Percentiles rank a stretch among this genome's conserved stretches.
These are phyloP conservation scores for Pontederia paniculata DNA, from an alignment of 176 grass and related monocot genomes.

Conservation along the genomic window DNA sequence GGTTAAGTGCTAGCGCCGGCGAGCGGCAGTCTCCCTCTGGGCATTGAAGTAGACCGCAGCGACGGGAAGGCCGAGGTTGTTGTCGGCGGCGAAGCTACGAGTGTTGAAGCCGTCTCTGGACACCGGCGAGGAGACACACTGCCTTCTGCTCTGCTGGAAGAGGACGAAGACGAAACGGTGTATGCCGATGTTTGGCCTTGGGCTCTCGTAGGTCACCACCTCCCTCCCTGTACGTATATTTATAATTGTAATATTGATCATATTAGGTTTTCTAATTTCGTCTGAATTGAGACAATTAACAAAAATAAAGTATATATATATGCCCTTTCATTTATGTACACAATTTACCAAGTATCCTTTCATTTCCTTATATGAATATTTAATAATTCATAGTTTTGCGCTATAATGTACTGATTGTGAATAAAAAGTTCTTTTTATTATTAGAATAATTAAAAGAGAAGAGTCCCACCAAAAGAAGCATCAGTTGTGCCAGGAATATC, in stretches of 20 bases:
- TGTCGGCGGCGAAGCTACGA: constrained; percentile 62
- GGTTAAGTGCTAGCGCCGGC: constrained; percentile 29
- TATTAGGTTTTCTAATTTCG: too few relatives aligned
- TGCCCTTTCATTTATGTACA: too few relatives aligned
- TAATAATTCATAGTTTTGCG: neutral
- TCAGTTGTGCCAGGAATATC: constrained; percentile 95
- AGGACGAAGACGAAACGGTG: constrained; percentile 94
- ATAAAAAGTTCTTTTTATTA: neutral
- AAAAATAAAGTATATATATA: neutral
- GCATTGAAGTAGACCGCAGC: constrained; percentile 86
- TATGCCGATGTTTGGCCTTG: constrained; percentile 77
- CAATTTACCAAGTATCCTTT: too few relatives aligned
- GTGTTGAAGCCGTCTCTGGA: constrained; percentile 60
- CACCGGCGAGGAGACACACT: constrained; percentile 33
- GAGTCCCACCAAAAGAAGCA: constrained; percentile 61
- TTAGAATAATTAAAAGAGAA: neutral
- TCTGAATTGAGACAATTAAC: neutral
- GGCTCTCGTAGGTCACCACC: constrained; percentile 61
- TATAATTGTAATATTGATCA: too few relatives aligned
- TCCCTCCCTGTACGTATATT: constrained; percentile 37
- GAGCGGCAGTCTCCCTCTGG: constrained; percentile 79
- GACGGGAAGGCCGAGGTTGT: constrained; percentile 67
- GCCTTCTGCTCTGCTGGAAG: constrained; percentile 62
- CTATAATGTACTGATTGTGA: neutral
- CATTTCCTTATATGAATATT: too few relatives aligned